Conservation (phyloP, 1,284 basidiomycete species). For the Rhodotorula sp. region DNA sequence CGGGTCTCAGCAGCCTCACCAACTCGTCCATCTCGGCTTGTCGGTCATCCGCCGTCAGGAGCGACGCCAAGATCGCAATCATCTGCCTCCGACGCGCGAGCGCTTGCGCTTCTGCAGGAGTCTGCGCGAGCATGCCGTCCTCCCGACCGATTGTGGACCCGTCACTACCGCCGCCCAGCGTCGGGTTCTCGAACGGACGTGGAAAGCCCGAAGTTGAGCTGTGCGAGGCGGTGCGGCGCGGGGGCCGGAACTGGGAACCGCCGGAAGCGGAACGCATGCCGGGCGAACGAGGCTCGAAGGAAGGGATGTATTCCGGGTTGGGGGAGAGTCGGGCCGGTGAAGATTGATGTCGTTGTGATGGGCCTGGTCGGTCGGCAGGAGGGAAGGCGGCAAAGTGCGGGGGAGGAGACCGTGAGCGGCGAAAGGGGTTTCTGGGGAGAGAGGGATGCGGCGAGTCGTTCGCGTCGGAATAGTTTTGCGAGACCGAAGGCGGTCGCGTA, state of each 20-base stretch:
- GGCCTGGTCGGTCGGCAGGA: neutral
- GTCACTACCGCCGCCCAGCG: no score
- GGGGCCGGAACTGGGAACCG: neutral
- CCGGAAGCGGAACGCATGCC: neutral
- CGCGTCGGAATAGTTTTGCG: neutral
- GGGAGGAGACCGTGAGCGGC: neutral
- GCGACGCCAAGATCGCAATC: slow-evolving; percentile 43
- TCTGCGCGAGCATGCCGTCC: neutral
- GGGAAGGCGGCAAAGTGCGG: neutral
- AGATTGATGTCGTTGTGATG: neutral
- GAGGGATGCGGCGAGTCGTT: neutral
- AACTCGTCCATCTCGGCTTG: slow-evolving; percentile 48
- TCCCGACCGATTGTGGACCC: neutral
- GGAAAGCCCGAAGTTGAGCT: neutral
- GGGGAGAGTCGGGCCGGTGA: slow-evolving; percentile 14
- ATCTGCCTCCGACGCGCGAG: slow-evolving; percentile 23
- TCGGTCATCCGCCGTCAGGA: slow-evolving; percentile 48
- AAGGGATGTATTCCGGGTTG: neutral
- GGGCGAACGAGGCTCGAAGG: neutral
- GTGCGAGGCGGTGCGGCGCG: neutral
- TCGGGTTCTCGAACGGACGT: neutral
- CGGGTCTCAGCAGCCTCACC: slow-evolving; percentile 42
- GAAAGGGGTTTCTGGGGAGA: neutral
- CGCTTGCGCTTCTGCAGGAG: slow-evolving; percentile 11
- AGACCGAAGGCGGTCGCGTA: slow-evolving; percentile 6